Percentiles rank a stretch among this genome's conserved stretches.
phyloP scores from a whole-genome alignment of 768 basidiomycete genomes.

The Termitomyces heimii region DNA sequence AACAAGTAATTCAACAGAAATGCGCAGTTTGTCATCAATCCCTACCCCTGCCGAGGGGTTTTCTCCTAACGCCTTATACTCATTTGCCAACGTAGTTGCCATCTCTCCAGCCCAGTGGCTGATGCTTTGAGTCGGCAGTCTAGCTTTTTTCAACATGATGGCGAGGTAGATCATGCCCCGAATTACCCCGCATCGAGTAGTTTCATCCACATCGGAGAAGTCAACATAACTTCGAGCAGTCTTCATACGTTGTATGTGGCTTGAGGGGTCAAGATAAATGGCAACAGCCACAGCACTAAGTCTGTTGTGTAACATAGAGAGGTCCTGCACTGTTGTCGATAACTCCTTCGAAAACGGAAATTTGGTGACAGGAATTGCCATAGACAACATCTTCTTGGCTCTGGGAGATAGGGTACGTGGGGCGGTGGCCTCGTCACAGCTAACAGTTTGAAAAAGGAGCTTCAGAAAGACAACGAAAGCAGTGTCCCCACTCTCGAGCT shows the following conservation, averaged over 20 bases:
- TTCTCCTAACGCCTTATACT: constrained; percentile 33
- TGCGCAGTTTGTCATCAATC: not conserved
- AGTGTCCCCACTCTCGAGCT: constrained; percentile 52
- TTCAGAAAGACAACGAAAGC: constrained; percentile 80
- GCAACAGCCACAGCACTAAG: constrained; percentile 68
- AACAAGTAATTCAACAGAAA: constrained; percentile 10
- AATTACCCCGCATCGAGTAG: constrained; percentile 65
- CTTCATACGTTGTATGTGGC: constrained; percentile 47
- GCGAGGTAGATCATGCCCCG: constrained; percentile 70
- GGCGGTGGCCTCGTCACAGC: constrained; percentile 21
- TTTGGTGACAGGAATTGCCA: constrained; percentile 66
- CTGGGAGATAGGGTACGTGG: constrained; percentile 31
- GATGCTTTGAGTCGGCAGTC: constrained; percentile 43
- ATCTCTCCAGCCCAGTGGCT: constrained; percentile 65
- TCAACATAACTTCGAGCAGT: constrained; percentile 62
- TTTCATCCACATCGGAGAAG: constrained; percentile 59
- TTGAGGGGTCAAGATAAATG: constrained; percentile 53
- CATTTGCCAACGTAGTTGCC: constrained; percentile 43
- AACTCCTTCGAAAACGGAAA: constrained; percentile 54
- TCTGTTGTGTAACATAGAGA: constrained; percentile 80
- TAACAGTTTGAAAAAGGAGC: constrained; percentile 61
- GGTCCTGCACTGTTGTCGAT: constrained; percentile 46
- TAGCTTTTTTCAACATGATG: constrained; percentile 51
- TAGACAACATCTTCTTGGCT: constrained; percentile 63
- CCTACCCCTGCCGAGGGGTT: not conserved